These are phyloP conservation scores for Cymbidium sinense DNA, from an alignment of 106 monocot genomes.

Conservation along the genomic window DNA sequence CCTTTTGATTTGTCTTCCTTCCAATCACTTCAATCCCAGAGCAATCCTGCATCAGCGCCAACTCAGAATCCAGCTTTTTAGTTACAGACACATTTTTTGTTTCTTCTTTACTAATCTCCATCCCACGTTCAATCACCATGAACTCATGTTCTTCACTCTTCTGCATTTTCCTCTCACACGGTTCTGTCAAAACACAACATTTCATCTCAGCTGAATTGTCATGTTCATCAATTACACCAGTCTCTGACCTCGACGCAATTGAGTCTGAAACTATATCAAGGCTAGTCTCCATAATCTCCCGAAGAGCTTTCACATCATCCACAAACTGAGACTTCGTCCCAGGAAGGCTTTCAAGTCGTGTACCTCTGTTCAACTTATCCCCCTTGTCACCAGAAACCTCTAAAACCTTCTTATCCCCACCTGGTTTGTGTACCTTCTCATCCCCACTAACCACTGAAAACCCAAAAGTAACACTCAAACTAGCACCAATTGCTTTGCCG, in stretches of 20 bases:
- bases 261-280: background rate
- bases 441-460: conserved; percentile 24
- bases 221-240: background rate
- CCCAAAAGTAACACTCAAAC: conserved; percentile 71
- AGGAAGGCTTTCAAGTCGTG: conserved; percentile 6
- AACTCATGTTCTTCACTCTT: conserved; percentile 34
- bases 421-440: background rate
- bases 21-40: background rate
- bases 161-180: conserved; percentile 6
- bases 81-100: background rate
- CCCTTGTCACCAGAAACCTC: conserved; percentile 17
- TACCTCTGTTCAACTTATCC: background rate
- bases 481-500: conserved; percentile 66
- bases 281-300: background rate
- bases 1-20: background rate
- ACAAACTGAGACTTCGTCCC: conserved; percentile 15
- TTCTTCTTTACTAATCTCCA: conserved; percentile 30
- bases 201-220: conserved; percentile 13
- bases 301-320: conserved; percentile 51
- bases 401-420: conserved; percentile 11
- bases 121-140: conserved; percentile 52
- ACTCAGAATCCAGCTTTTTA: conserved; percentile 8
- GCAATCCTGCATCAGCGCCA: background rate
- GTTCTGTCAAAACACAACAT: conserved; percentile 4
- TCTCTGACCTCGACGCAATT: conserved; percentile 23